Base-by-base conservation (phyloP, 371 early-diverging fungal species). In the Mucor ambiguus region DNA sequence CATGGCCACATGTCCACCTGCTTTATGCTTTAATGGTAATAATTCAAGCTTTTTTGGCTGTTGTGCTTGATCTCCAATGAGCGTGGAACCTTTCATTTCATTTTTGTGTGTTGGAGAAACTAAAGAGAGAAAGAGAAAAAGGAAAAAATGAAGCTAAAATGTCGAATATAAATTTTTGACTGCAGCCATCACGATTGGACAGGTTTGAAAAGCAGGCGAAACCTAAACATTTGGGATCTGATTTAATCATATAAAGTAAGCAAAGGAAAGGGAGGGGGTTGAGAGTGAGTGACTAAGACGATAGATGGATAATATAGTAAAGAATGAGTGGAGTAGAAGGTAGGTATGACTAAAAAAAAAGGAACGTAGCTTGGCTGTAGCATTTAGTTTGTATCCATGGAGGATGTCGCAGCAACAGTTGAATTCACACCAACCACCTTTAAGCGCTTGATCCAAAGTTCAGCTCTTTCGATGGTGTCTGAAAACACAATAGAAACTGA, bases 391-490 rank as follows among this genome's bases (percentile, higher is more conserved):
- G 63, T 58, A 29, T 67, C 61, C 63, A 67, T 62, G 28, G 44
- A 9, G n/a, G 61, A 24, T 35, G 61, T 22, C 22, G 61, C 49
- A 56, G 33, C 30, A 52, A 26, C 52, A 24, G 24, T 28, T 6
- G 58, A 58, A 38, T 62, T 52, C 20, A 62, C 63, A 28, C 63
- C 63, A n/a, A 62, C 83, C 22, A 76, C 80, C 59, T 82, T 83
- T 4, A 89, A 75, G 41, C 83, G 77, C 33, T 83, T 85, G 58
- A 88, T 75, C 92, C 91, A 92, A 61, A 85, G 73, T 74, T 95
- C 95, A n/a, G 95, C 96, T 64, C 91, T 87, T 14, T 83, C 83
- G 16, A 94, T 86, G 1, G 93, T 90, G 56, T 92, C 89, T 32
- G 85, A 81, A 68, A 96, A 94, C n/a, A 97, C 90, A 52, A 70